Percentiles rank a stretch among this genome's conserved stretches.
These are phyloP conservation scores for Diaporthe citri DNA, from an alignment of 2,329 filamentous ascomycete genomes.

Conservation along the genomic window DNA sequence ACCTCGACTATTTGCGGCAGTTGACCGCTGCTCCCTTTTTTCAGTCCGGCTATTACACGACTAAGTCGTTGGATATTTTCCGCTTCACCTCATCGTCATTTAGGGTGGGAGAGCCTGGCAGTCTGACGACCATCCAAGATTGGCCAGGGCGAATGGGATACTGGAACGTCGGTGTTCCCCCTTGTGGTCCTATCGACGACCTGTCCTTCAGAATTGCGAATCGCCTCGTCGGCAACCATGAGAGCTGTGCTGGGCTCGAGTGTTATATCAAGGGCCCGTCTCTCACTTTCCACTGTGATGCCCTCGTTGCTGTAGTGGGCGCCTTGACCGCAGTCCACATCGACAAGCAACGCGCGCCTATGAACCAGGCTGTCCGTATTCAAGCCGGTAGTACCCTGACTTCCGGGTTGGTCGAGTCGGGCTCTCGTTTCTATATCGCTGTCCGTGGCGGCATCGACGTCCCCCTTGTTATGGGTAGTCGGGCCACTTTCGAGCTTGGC, in stretches of 20 bases:
- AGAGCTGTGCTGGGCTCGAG: slow-evolving; percentile 3
- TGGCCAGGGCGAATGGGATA: not conserved
- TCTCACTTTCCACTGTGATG: not conserved
- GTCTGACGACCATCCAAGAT: slow-evolving; percentile 1
- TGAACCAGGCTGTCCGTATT: not conserved
- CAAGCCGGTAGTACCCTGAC: not conserved
- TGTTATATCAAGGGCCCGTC: not conserved
- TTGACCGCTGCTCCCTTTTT: not conserved
- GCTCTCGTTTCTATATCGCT: slow-evolving; percentile 4
- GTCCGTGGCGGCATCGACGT: slow-evolving; percentile 4
- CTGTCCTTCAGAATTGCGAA: slow-evolving; percentile 8
- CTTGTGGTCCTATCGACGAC: slow-evolving; percentile 1
- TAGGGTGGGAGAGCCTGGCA: not conserved
- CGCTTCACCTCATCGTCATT: not conserved
- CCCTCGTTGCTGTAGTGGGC: not conserved
- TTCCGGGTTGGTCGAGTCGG: not conserved
- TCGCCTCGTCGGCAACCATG: not conserved
- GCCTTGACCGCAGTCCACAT: not conserved
- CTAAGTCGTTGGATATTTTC: not conserved
- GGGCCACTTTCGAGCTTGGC: slow-evolving; percentile 14
- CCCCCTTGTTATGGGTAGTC: not conserved
- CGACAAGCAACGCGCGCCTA: not conserved
- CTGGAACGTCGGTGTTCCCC: slow-evolving; percentile 3
- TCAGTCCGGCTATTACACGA: not conserved
- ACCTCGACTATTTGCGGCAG: slow-evolving; percentile 1